phyloP scores from a whole-genome alignment of 768 basidiomycete species.

The Rhizopogon vesiculosus region DNA sequence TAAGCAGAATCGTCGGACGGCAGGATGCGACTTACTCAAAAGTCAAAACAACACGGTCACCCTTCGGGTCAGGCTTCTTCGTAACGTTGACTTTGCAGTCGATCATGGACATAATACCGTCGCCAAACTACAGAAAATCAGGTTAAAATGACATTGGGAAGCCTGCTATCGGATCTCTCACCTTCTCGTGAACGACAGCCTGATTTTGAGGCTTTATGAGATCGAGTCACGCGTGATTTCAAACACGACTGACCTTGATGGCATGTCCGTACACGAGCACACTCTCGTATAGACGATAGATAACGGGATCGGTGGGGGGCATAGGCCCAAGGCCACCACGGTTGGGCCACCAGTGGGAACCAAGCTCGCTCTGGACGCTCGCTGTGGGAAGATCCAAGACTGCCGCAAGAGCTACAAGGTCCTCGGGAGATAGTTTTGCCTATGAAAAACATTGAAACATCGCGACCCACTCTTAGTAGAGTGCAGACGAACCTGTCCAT shows the following conservation, averaged over 20 bases:
- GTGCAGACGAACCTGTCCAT: conserved; percentile 56
- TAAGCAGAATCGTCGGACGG: not conserved
- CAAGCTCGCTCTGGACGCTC: conserved; percentile 41
- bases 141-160: not conserved
- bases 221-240: not conserved
- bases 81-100: conserved; percentile 70
- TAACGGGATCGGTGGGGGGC: conserved; percentile 73
- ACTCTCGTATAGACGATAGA: conserved; percentile 81
- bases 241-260: conserved; percentile 52
- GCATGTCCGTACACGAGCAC: conserved; percentile 75
- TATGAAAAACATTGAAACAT: conserved; percentile 18
- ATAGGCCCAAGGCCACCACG: conserved; percentile 62
- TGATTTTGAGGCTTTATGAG: conserved; percentile 12
- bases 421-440: conserved; percentile 65
- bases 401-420: conserved; percentile 48
- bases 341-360: conserved; percentile 70
- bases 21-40: conserved; percentile 57
- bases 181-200: conserved; percentile 79
- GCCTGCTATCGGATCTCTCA: conserved; percentile 11
- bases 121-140: conserved; percentile 54
- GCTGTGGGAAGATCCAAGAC: conserved; percentile 43
- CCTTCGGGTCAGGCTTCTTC: conserved; percentile 71
- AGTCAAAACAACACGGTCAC: conserved; percentile 73
- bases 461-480: not conserved
- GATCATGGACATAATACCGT: conserved; percentile 89